Evolutionary conservation across 768 basidiomycete genomes (phyloP).

Genomic region (Podaxis sp.): DNA sequence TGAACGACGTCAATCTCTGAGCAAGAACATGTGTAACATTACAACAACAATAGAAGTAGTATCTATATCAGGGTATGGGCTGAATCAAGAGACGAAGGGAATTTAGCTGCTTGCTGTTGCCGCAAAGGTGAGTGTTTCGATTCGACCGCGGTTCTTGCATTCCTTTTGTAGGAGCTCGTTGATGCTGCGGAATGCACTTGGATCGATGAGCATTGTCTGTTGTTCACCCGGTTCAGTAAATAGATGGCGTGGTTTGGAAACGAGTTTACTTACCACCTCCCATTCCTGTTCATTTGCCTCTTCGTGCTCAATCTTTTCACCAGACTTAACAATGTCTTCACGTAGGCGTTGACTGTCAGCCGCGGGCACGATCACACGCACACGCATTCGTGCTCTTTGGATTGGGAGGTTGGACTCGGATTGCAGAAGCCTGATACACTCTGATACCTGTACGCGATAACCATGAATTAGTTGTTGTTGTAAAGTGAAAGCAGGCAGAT

Average conservation of each 20-base stretch:
- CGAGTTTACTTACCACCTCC: constrained; percentile 68
- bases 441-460: constrained; percentile 63
- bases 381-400: constrained; percentile 89
- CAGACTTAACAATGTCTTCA: constrained; percentile 66
- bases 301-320: constrained; percentile 83
- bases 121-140: constrained; percentile 80
- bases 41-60: background rate
- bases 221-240: constrained; percentile 8
- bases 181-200: constrained; percentile 84
- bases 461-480: background rate
- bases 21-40: background rate
- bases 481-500: background rate
- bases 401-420: constrained; percentile 85
- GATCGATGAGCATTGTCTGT: constrained; percentile 91
- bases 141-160: constrained; percentile 80
- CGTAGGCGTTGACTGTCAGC: constrained; percentile 66
- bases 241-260: background rate
- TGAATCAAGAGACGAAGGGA: background rate
- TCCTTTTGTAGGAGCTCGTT: constrained; percentile 90
- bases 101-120: constrained; percentile 44
- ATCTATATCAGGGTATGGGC: background rate
- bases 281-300: constrained; percentile 73
- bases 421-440: constrained; percentile 83
- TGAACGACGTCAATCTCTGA: constrained; percentile 35
- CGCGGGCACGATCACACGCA: constrained; percentile 74